A percentile compares a stretch with the other conserved stretches of the same genome.
These are phyloP conservation scores for Saccharomycopsis selenospora DNA, from an alignment of 805 yeast species.

Conservation along the genomic window DNA sequence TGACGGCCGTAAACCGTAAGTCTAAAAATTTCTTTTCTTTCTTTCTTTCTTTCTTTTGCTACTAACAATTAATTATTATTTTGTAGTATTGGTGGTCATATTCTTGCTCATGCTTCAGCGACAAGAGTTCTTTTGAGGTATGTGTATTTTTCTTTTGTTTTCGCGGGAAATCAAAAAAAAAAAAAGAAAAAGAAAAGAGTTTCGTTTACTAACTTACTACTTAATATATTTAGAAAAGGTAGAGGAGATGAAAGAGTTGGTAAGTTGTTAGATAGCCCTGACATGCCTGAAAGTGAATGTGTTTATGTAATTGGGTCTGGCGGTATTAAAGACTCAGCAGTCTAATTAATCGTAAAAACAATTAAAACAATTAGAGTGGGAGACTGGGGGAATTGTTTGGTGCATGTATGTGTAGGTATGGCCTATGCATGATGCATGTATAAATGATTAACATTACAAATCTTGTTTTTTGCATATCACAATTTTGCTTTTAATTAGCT, in stretches of 20 bases:
- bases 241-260: slow-evolving; percentile 77
- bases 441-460: no score
- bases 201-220: background rate
- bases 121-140: slow-evolving; percentile 54
- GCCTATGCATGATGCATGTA: no score
- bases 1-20: slow-evolving; percentile 69
- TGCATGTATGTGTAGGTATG: no score
- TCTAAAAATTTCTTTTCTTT: slow-evolving; percentile 2
- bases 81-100: slow-evolving; percentile 63
- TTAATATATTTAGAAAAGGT: slow-evolving; percentile 44
- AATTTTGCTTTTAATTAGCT: no score
- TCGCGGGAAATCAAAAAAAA: no score
- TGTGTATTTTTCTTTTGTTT: background rate
- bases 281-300: slow-evolving; percentile 75
- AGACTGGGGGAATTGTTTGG: no score
- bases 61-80: background rate
- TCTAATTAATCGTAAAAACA: slow-evolving; percentile 20
- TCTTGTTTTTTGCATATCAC: no score
- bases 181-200: no score
- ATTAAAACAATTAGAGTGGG: background rate
- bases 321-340: slow-evolving; percentile 49
- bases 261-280: slow-evolving; percentile 73
- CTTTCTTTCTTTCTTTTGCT: background rate
- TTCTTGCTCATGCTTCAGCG: slow-evolving; percentile 74
- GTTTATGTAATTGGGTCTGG: slow-evolving; percentile 65